These are phyloP conservation scores for Cenchrus purpureus DNA, from an alignment of 176 grass and related monocot species.

Conservation along the genomic window DNA sequence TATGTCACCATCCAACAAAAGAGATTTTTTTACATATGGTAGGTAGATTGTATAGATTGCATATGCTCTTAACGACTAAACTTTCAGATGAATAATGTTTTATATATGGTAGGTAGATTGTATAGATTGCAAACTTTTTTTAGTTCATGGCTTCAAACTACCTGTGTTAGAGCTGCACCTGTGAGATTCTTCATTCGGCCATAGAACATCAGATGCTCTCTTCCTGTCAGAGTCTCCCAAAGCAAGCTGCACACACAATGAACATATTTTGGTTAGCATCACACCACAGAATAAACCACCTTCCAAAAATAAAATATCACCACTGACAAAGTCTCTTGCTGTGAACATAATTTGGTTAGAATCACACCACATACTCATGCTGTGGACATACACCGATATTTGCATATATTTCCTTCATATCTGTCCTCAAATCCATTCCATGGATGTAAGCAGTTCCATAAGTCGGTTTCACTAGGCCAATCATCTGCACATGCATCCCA, in stretches of 20 bases:
- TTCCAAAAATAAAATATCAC: background rate
- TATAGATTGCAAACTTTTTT: background rate
- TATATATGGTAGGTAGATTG: too few species aligned
- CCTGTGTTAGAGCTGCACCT: slow-evolving; percentile 66
- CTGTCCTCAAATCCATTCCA: slow-evolving; percentile 73
- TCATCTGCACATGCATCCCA: slow-evolving; percentile 61
- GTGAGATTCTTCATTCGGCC: slow-evolving; percentile 85
- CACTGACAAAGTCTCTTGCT: background rate
- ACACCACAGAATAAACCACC: background rate
- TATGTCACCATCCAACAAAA: background rate
- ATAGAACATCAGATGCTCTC: slow-evolving; percentile 89
- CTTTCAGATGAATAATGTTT: background rate
- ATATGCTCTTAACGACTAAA: background rate
- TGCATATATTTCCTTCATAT: slow-evolving; percentile 77
- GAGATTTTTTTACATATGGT: background rate
- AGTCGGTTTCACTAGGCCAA: slow-evolving; percentile 60
- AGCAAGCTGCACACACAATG: slow-evolving; percentile 64
- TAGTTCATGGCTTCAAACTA: slow-evolving; percentile 42
- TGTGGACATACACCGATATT: slow-evolving; percentile 87
- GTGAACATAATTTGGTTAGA: background rate
- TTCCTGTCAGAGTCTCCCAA: slow-evolving; percentile 78
- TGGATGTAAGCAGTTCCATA: slow-evolving; percentile 81
- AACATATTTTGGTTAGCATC: background rate
- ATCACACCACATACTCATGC: slow-evolving; percentile 63
- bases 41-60: background rate